Evolutionary conservation across 2,329 filamentous ascomycete species (phyloP).

Genomic region (Ophiostoma tasmaniense): DNA sequence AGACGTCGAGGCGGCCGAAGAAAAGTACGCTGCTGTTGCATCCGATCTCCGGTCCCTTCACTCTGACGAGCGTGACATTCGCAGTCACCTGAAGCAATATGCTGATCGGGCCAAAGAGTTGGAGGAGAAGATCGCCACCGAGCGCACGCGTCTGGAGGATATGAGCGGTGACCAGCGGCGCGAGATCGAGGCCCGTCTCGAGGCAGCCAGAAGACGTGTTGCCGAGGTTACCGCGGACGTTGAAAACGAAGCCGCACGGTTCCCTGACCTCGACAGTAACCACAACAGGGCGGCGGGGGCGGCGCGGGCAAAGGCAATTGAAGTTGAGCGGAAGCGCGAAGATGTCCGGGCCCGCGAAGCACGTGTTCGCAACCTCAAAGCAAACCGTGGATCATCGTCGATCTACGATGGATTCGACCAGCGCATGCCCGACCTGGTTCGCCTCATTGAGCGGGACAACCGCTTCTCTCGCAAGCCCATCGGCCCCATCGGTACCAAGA

Average conservation of each 20-base stretch:
- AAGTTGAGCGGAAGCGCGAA: constrained; percentile 37
- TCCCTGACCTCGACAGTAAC: constrained; percentile 28
- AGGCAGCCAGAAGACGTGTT: constrained; percentile 46
- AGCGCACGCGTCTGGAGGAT: constrained; percentile 54
- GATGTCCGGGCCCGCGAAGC: constrained; percentile 48
- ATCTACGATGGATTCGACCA: constrained; percentile 50
- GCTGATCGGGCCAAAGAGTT: constrained; percentile 38
- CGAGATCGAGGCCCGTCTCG: constrained; percentile 47
- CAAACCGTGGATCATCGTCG: constrained; percentile 46
- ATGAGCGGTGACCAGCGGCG: constrained; percentile 58
- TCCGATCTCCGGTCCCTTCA: constrained; percentile 34
- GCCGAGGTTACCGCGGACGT: constrained; percentile 34
- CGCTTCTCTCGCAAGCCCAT: constrained; percentile 66
- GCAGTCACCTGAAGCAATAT: constrained; percentile 46
- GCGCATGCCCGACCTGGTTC: constrained; percentile 55
- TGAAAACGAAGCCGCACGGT: constrained; percentile 25
- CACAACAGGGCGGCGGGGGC: constrained; percentile 28
- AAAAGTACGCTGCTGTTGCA: constrained; percentile 34
- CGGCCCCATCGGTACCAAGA: constrained; percentile 72
- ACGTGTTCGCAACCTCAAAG: constrained; percentile 43
- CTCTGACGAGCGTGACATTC: constrained; percentile 58
- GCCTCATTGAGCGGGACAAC: constrained; percentile 58
- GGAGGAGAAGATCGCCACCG: constrained; percentile 42
- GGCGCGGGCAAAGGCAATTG: constrained; percentile 25
- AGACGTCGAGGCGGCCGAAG: constrained; percentile 42